phyloP scores from a whole-genome alignment of 768 basidiomycete genomes.

The Mycena capillaripes region DNA sequence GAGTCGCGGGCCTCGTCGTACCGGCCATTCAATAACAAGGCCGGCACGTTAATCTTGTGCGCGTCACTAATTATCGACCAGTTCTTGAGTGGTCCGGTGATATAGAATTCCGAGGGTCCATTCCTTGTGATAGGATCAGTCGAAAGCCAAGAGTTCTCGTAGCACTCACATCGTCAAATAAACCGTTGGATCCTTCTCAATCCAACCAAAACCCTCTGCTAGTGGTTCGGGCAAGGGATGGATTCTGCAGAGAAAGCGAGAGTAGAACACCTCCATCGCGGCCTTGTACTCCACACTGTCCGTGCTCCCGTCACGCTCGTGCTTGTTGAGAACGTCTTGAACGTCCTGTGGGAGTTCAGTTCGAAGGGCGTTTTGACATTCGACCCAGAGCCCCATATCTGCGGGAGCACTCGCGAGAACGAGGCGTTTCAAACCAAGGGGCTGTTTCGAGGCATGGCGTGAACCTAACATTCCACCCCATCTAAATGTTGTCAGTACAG shows the following conservation, averaged over 20 bases:
- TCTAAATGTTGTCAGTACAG: neutral
- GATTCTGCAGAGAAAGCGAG: conserved; percentile 42
- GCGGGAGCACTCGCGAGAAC: conserved; percentile 62
- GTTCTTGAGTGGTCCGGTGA: conserved; percentile 49
- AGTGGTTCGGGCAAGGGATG: conserved; percentile 47
- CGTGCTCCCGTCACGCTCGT: conserved; percentile 47
- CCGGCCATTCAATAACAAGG: conserved; percentile 52
- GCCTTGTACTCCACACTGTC: conserved; percentile 48
- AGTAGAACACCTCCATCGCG: conserved; percentile 44
- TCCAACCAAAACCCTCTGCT: conserved; percentile 36
- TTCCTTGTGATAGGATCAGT: conserved; percentile 18
- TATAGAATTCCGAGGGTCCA: conserved; percentile 44
- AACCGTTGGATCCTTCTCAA: conserved; percentile 53
- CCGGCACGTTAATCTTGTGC: conserved; percentile 49
- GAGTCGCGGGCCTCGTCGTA: conserved; percentile 54
- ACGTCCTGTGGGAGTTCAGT: conserved; percentile 47
- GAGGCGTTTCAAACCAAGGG: conserved; percentile 60
- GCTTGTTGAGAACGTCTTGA: conserved; percentile 45
- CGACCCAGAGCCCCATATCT: conserved; percentile 56
- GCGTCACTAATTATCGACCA: conserved; percentile 53
- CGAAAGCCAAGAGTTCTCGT: neutral
- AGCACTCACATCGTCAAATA: conserved; percentile 49
- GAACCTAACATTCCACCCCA: conserved; percentile 69
- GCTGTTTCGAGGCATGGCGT: conserved; percentile 51
- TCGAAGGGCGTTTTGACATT: conserved; percentile 41